Percentiles rank a stretch among this genome's conserved stretches.
These are phyloP conservation scores for Emergomyces africanus DNA, from an alignment of 2,329 filamentous ascomycete species.

Conservation along the genomic window DNA sequence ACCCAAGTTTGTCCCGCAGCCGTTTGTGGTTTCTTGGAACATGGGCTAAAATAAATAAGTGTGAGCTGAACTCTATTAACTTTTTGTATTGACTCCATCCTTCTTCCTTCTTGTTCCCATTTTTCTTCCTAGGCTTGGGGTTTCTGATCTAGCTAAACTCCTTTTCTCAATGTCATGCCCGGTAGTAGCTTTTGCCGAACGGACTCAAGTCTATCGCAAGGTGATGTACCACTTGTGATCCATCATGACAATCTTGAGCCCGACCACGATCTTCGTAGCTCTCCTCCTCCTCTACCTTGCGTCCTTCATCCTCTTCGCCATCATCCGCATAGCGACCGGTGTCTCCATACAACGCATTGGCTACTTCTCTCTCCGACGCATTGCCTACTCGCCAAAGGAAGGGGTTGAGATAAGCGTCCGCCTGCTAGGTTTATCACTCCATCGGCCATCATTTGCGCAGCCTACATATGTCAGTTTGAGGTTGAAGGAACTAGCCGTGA, in stretches of 20 bases:
- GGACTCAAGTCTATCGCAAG: conserved; percentile 7
- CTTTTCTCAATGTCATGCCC: conserved; percentile 6
- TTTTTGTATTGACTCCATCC: background rate
- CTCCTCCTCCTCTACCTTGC: conserved; percentile 76
- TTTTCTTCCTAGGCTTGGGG: conserved; percentile 6
- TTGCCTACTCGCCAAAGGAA: conserved; percentile 80
- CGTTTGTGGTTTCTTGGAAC: background rate
- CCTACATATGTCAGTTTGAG: conserved; percentile 93
- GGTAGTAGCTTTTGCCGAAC: conserved; percentile 1
- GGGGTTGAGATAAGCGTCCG: conserved; percentile 82
- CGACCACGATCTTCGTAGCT: conserved; percentile 77
- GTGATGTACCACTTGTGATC: conserved; percentile 3
- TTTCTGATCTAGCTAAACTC: conserved; percentile 3
- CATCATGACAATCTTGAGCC: conserved; percentile 37
- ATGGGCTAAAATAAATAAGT: background rate
- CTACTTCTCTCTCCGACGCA: conserved; percentile 78
- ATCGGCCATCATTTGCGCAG: conserved; percentile 91
- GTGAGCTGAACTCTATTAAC: background rate
- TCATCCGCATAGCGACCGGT: conserved; percentile 83
- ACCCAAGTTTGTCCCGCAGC: background rate
- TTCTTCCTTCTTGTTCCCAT: background rate
- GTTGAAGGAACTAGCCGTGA: conserved; percentile 72
- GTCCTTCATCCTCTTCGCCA: conserved; percentile 85
- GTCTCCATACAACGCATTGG: conserved; percentile 93
- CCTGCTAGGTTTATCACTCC: conserved; percentile 73